Evolutionary conservation across 2,329 filamentous ascomycete species (phyloP).

Genomic region (Sporothrix schenckii): DNA sequence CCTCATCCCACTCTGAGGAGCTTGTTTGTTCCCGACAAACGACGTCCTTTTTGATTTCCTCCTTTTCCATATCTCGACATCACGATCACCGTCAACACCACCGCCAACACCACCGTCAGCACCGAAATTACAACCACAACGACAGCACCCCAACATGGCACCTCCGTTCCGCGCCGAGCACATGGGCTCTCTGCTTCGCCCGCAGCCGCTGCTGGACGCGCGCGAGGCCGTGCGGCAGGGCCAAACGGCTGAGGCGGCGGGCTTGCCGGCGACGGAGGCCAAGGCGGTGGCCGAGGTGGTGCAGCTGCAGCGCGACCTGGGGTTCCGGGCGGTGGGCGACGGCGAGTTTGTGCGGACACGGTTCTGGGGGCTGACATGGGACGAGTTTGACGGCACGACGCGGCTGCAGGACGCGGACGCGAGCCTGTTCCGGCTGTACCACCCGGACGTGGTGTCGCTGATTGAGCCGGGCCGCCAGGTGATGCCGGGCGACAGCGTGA

Average conservation of each 20-base stretch:
- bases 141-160: constrained; percentile 23
- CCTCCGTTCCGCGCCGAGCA: constrained; percentile 72
- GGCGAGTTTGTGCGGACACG: constrained; percentile 58
- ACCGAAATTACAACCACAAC: background rate
- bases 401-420: constrained; percentile 49
- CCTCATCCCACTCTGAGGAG: background rate
- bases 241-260: constrained; percentile 47
- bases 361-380: constrained; percentile 45
- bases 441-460: constrained; percentile 58
- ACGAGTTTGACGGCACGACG: constrained; percentile 51
- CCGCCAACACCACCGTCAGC: background rate
- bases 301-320: constrained; percentile 60
- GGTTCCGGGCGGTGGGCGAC: constrained; percentile 60
- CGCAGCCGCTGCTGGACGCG: constrained; percentile 56
- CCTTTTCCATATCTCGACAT: background rate
- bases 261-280: constrained; percentile 58
- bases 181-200: constrained; percentile 71
- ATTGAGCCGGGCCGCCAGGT: constrained; percentile 58
- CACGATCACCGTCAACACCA: background rate
- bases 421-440: constrained; percentile 59
- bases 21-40: background rate
- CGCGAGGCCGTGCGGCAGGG: constrained; percentile 63
- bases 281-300: constrained; percentile 63
- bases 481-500: constrained; percentile 60
- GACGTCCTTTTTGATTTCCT: background rate